Evolutionary conservation across 257 asterid species (phyloP).

Genomic region (Plantago major): DNA sequence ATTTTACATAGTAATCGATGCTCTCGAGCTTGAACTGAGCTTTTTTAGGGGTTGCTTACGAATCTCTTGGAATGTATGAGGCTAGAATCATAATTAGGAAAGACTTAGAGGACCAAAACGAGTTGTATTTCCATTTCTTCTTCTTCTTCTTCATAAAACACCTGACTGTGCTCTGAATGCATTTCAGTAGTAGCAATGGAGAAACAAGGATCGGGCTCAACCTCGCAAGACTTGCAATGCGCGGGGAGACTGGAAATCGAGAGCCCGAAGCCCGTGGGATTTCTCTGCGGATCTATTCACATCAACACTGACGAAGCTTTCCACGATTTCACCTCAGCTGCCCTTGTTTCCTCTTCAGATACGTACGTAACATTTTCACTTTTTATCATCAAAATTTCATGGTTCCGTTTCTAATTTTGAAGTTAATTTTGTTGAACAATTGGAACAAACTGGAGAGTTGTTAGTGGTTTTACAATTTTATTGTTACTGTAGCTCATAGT

Average conservation of each 20-base stretch:
- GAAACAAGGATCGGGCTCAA: constrained; percentile 39
- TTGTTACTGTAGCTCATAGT: no score
- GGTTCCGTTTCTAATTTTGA: neutral
- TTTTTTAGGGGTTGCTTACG: no score
- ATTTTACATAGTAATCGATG: no score
- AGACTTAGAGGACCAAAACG: no score
- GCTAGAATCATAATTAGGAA: no score
- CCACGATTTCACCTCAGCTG: constrained; percentile 55
- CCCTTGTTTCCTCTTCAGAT: constrained; percentile 63
- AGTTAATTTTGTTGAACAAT: neutral
- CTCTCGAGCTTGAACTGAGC: no score
- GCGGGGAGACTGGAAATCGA: constrained; percentile 83
- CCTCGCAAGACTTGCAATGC: constrained; percentile 69
- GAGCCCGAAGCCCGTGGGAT: constrained; percentile 72
- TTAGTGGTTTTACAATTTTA: neutral
- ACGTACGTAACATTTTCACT: constrained; percentile 29
- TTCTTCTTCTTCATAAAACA: no score
- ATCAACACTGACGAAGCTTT: constrained; percentile 76
- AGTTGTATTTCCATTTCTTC: no score
- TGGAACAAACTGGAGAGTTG: neutral
- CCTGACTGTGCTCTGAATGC: neutral
- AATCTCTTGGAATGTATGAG: no score
- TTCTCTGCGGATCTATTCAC: constrained; percentile 86
- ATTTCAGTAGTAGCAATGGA: constrained; percentile 22
- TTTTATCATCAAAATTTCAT: neutral